Percentiles rank a stretch among this genome's conserved stretches.
Conservation (phyloP, 2,329 filamentous ascomycete genomes). For the Escovopsis sp. region DNA sequence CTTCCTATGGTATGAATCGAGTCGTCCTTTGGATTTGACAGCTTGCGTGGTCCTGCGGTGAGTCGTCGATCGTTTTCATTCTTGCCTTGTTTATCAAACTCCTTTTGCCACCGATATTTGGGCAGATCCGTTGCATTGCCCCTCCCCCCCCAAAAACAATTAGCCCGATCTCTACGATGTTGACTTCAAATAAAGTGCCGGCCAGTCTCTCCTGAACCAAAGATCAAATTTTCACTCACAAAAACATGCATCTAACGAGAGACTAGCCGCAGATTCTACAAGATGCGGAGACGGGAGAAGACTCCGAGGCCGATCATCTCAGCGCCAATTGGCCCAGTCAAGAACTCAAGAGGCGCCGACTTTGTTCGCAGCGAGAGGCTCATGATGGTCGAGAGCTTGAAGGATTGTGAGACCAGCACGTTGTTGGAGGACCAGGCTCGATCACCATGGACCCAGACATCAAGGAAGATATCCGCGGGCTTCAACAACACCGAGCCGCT, state of each 20-base stretch:
- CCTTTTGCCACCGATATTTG: no score
- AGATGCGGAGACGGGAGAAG: slow-evolving; percentile 6
- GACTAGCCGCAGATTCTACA: neutral
- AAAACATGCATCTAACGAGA: no score
- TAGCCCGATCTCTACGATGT: no score
- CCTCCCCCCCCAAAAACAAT: no score
- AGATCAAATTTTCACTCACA: neutral
- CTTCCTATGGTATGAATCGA: no score
- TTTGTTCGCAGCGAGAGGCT: slow-evolving; percentile 20
- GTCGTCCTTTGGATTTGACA: no score
- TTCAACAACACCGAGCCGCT: slow-evolving; percentile 13
- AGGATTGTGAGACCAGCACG: slow-evolving; percentile 17
- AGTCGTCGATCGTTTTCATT: no score
- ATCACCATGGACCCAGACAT: slow-evolving; percentile 6
- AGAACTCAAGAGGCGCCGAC: slow-evolving; percentile 21
- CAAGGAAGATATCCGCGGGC: slow-evolving; percentile 17
- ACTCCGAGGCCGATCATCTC: slow-evolving; percentile 19
- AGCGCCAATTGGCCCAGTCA: slow-evolving; percentile 22
- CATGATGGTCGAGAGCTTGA: slow-evolving; percentile 20
- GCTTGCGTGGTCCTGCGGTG: no score
- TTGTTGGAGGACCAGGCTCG: slow-evolving; percentile 5
- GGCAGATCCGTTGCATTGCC: no score
- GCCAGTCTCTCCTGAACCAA: no score
- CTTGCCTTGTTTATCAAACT: no score
- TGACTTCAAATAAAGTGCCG: no score